A percentile compares a stretch with the other conserved stretches of the same genome.
Evolutionary conservation across 176 grass and related monocot species (phyloP).

Genomic region (Ampelocalamus luodianensis): DNA sequence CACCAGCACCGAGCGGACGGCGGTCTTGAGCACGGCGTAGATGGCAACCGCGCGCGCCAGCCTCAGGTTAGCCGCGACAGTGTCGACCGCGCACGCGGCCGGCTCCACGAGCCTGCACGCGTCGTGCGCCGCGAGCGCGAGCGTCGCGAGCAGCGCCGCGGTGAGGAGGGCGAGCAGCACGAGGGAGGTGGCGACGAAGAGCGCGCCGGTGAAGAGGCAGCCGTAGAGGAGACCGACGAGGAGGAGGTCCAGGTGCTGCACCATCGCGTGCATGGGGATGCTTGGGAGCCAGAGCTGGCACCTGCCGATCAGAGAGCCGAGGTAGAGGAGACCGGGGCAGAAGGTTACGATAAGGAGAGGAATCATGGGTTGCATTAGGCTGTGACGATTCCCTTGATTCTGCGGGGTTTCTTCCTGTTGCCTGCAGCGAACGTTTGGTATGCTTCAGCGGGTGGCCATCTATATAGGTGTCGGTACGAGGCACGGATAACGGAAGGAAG

Average conservation of each 20-base stretch:
- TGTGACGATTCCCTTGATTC: not conserved
- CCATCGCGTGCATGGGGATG: constrained; percentile 6
- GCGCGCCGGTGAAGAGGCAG: constrained; percentile 36
- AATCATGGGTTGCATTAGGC: not conserved
- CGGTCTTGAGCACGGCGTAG: constrained; percentile 41
- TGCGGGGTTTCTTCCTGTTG: not conserved
- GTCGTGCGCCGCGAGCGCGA: constrained; percentile 43
- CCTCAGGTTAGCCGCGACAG: constrained; percentile 39
- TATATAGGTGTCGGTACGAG: not conserved
- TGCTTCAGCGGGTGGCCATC: not conserved
- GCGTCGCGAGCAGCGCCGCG: constrained; percentile 26
- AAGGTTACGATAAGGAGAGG: not conserved
- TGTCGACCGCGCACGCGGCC: constrained; percentile 19
- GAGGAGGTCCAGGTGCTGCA: constrained; percentile 65
- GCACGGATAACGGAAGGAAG: not conserved
- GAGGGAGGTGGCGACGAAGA: constrained; percentile 42
- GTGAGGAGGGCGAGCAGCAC: constrained; percentile 44
- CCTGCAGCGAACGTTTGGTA: constrained; percentile 4
- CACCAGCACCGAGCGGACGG: not conserved
- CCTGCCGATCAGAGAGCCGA: not conserved
- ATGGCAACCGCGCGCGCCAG: constrained; percentile 60
- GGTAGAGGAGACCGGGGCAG: not conserved
- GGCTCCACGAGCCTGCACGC: not conserved
- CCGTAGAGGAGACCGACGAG: constrained; percentile 60
- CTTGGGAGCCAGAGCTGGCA: not conserved